Conservation (phyloP, 306 rosid genomes). For the Quercus rubra region DNA sequence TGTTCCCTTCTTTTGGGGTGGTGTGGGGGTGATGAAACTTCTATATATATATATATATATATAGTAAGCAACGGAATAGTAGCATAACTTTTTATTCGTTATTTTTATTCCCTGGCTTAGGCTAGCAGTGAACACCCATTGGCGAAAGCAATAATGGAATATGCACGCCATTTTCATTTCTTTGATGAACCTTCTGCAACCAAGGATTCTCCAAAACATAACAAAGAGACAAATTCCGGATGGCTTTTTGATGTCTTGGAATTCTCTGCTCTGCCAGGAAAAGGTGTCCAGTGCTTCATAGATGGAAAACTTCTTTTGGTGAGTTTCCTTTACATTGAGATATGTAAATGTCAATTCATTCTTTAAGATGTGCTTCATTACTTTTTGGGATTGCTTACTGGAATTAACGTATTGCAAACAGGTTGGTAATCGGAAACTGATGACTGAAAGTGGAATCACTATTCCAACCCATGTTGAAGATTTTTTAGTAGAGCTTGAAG, state of each 20-base stretch:
- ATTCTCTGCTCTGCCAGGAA: conserved; percentile 84
- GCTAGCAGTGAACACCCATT: conserved; percentile 97
- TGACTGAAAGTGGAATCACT: conserved; percentile 67
- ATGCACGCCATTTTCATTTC: conserved; percentile 93
- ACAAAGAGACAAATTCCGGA: conserved; percentile 41
- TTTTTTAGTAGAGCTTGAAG: conserved; percentile 79
- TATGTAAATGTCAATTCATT: conserved; percentile 12
- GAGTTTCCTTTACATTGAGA: conserved; percentile 22
- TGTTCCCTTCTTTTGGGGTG: not conserved
- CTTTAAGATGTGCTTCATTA: conserved; percentile 2
- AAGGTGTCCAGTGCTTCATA: conserved; percentile 69
- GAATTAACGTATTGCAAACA: conserved; percentile 31
- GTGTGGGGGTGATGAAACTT: not conserved
- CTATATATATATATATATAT: not conserved
- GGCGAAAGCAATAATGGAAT: conserved; percentile 86
- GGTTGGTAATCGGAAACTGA: conserved; percentile 93
- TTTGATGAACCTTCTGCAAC: conserved; percentile 62
- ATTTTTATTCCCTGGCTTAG: conserved; percentile 35
- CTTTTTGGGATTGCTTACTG: conserved; percentile 30
- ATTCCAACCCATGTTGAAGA: conserved; percentile 69
- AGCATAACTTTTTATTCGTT: not conserved
- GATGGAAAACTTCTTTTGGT: conserved; percentile 71
- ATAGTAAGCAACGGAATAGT: not conserved
- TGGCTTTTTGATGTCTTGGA: conserved; percentile 87
- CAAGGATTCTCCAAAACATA: conserved; percentile 35